Evolutionary conservation across 192 early-diverging fungal genomes (phyloP), one percentile per base, ranked within the genome.

Genomic region (Coemansia sp.): DNA sequence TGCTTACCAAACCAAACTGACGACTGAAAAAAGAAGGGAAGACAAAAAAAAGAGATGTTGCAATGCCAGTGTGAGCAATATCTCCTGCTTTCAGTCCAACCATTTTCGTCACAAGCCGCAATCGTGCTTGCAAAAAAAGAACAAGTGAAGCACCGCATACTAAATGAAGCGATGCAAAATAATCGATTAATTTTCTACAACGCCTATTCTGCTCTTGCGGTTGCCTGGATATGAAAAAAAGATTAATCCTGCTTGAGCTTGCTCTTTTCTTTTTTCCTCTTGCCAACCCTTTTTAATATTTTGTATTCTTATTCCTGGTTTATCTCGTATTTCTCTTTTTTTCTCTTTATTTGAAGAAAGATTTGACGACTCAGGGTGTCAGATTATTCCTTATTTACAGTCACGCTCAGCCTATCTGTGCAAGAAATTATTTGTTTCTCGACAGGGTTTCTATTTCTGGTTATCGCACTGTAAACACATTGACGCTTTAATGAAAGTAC

Each of bases 211-310:
- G 5, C 15, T 9, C 54, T 22, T 56, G 20, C 33, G 22, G 20
- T 56, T 56, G 54, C 45, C 45, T 15, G 45, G 45, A 48, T 48
- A 48, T 48, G 45, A 48, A 48, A 48, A 48, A 48, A 48, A 48
- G 45, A 48, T 15, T 48, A 48, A 48, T 12, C 8, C 12, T 15
- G 5, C 45, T 48, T 15, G 8, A 48, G 32, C 22, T 56, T 56
- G 54, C 54, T 34, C 22, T 56, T 56, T 56, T 34, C 6, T 28
- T 56, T 56, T 56, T 56, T 15, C 22, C 17, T 54, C 52, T 54
- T 20, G 18, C 4, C 54, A 56, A 22, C 54, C 32, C 32, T 56
- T 56, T 56, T 56, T 56, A 12, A 15, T 48, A 48, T 48, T 48
- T 48, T 1, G 1, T 28, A 48, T 48, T 48, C 45, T 48, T 48